Base-by-base conservation (phyloP, 805 yeast species). In the Scheffersomyces amazonensis region DNA sequence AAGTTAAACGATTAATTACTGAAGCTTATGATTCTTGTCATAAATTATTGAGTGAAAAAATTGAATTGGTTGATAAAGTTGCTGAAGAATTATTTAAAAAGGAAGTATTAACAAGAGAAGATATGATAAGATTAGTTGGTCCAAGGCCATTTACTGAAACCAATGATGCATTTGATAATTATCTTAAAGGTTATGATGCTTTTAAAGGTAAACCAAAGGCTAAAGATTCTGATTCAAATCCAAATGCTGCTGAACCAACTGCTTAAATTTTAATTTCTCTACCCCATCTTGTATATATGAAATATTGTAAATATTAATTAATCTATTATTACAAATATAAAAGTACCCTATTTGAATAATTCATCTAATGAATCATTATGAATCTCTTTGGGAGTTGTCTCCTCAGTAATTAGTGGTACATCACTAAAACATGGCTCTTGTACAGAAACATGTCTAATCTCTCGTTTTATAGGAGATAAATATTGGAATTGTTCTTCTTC, bases 131-230 rank as follows among this genome's bases (percentile, higher is more conserved):
- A 35, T 53, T 87, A 25, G 70, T 85, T 24, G 95, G 95, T 1
- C 80, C 82, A 46, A 73, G 95, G 51, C 90, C 90, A 28, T 85
- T 81, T 70, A 78, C 81, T 12, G 87, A 84, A 54, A 74, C 79
- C 56, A 85, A 85, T 53, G 95, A 85, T 55, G 96, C 96, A 1
- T 89, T 90, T 62, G 96, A 88, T 60, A 87, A 87, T 58, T 90
- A 90, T 54, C 66, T 90, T 43, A 86, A 77, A 50, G 70, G 69
- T 5, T 52, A 51, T 23, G 72, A 67, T 48, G 69, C 73, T 8
- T 64, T 64, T 49, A 65, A 63, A 47, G 64, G 66, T 4, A 54
- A 52, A 43, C 62, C 66, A 19, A 44, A 35, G 15, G 23, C 36
- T 7, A 38, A 41, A 27, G 34, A 39, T 20, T 6, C 8, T 13